Evolutionary conservation across 2,329 filamentous ascomycete species (phyloP).

Genomic region (Exophiala alcalophila): DNA sequence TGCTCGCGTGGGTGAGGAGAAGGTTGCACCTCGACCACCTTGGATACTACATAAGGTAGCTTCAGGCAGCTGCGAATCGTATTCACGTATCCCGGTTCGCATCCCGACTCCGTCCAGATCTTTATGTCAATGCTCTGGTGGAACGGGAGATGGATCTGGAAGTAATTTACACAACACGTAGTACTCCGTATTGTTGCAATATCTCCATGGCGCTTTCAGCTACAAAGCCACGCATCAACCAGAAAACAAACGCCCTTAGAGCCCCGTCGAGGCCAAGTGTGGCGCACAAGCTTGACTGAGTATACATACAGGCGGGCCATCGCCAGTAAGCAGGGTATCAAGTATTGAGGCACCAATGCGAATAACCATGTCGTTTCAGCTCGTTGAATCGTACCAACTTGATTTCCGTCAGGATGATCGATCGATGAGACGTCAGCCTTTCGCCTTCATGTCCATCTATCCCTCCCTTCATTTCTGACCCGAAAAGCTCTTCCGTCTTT

Average conservation of each 20-base stretch:
- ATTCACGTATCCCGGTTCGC: not conserved
- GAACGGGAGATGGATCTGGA: too few species aligned
- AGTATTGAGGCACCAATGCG: slow-evolving; percentile 1
- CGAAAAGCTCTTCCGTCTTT: slow-evolving; percentile 31
- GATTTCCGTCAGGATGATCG: not conserved
- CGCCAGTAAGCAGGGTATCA: slow-evolving; percentile 4
- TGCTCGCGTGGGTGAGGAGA: too few species aligned
- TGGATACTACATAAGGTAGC: too few species aligned
- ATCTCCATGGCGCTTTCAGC: too few species aligned
- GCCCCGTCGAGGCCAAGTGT: too few species aligned
- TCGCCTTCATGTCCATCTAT: not conserved
- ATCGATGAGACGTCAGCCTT: not conserved
- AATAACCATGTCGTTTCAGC: slow-evolving; percentile 6
- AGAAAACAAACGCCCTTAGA: too few species aligned
- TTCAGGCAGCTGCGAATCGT: not conserved
- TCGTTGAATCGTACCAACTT: slow-evolving; percentile 1
- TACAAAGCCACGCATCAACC: too few species aligned
- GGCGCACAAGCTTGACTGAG: too few species aligned
- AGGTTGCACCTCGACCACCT: not conserved
- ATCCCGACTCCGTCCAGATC: too few species aligned
- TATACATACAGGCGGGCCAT: slow-evolving; percentile 1
- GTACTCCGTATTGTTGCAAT: too few species aligned
- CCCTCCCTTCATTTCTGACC: slow-evolving; percentile 9
- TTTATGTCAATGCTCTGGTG: too few species aligned
- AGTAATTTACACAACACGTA: too few species aligned